A percentile compares a stretch with the other conserved stretches of the same genome.
These are phyloP conservation scores for Strobilomyces dryophilus DNA, from an alignment of 768 basidiomycete genomes.

Conservation along the genomic window DNA sequence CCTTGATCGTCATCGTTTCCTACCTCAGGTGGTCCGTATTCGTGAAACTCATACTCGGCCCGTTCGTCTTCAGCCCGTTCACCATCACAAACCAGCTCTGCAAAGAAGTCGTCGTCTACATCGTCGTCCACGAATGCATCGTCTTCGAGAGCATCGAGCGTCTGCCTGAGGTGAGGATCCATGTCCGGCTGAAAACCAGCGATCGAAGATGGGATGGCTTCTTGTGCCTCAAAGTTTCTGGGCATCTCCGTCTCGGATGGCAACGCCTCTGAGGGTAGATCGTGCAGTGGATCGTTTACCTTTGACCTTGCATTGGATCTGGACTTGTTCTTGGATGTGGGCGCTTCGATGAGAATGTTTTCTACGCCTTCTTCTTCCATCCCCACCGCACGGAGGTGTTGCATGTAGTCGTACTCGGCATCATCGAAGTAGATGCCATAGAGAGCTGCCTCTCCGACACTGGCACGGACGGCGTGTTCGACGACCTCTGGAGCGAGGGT, in stretches of 20 bases:
- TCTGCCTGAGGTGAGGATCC: slow-evolving; percentile 92
- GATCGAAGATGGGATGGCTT: slow-evolving; percentile 77
- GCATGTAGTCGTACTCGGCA: slow-evolving; percentile 97
- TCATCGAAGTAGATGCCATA: slow-evolving; percentile 97
- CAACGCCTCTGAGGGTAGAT: slow-evolving; percentile 66
- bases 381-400: slow-evolving; percentile 83
- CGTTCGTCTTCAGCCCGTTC: slow-evolving; percentile 61
- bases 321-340: slow-evolving; percentile 37
- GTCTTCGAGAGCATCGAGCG: slow-evolving; percentile 91
- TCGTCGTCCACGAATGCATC: slow-evolving; percentile 87
- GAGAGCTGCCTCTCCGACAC: slow-evolving; percentile 80
- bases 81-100: slow-evolving; percentile 65
- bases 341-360: slow-evolving; percentile 77
- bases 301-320: slow-evolving; percentile 33
- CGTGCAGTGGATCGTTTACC: slow-evolving; percentile 38
- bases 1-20: slow-evolving; percentile 26
- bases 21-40: slow-evolving; percentile 34
- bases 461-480: slow-evolving; percentile 43
- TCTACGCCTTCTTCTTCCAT: slow-evolving; percentile 77
- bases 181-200: slow-evolving; percentile 92
- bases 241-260: slow-evolving; percentile 75
- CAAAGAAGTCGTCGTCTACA: slow-evolving; percentile 73
- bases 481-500: slow-evolving; percentile 46
- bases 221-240: slow-evolving; percentile 68
- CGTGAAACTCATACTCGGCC: slow-evolving; percentile 63